Conservation (phyloP, 805 yeast genomes). For the Ogataea ganodermae region DNA sequence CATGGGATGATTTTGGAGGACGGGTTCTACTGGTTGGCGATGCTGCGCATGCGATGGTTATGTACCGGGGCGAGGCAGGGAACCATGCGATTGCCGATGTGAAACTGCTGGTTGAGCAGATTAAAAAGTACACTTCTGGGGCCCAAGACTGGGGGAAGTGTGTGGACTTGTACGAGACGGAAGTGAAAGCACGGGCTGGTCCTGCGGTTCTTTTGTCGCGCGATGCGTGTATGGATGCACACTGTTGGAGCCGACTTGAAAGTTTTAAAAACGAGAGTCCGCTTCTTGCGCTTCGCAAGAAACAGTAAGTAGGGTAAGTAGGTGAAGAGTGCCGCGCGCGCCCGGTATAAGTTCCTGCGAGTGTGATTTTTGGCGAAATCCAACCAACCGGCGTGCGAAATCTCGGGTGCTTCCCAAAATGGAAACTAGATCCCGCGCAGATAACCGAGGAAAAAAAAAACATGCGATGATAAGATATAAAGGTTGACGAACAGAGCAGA, state of each 20-base stretch:
- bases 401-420: too few relatives aligned
- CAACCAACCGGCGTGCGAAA: too few relatives aligned
- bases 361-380: too few relatives aligned
- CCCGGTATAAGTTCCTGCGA: too few relatives aligned
- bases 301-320: not conserved
- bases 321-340: too few relatives aligned
- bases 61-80: conserved; percentile 26
- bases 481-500: too few relatives aligned
- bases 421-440: too few relatives aligned
- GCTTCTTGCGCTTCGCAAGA: conserved; percentile 16
- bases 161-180: conserved; percentile 8
- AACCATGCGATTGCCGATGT: conserved; percentile 26
- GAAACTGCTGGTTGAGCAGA: conserved; percentile 12
- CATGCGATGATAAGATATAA: too few relatives aligned
- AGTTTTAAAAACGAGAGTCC: conserved; percentile 23
- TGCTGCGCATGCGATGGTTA: conserved; percentile 39
- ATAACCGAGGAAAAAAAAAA: too few relatives aligned
- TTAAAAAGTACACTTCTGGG: conserved; percentile 8
- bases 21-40: conserved; percentile 37
- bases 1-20: conserved; percentile 23
- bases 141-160: conserved; percentile 10
- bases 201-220: conserved; percentile 29
- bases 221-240: conserved; percentile 34
- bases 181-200: conserved; percentile 15
- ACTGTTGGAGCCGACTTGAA: conserved; percentile 24